Base-by-base conservation (phyloP, 306 rosid species). In the Calophaca sinica region DNA sequence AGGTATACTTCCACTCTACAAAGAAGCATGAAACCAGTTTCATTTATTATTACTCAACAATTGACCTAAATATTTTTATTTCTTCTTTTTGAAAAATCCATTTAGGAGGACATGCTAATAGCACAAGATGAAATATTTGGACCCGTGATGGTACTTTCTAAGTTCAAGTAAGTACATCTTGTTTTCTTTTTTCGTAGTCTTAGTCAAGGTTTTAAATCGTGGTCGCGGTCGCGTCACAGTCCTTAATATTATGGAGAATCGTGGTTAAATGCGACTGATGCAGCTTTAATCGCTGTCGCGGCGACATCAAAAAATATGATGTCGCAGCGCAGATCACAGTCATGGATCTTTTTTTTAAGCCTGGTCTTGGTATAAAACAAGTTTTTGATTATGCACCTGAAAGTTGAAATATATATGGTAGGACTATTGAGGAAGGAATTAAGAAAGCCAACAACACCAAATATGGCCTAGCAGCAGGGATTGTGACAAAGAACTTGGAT, bases 391-490 rank as follows among this genome's bases (percentile, higher is more conserved):
- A 39, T 29, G 42, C 9, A 49, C 2, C 42, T 7, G 14, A 38
- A 61, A 7, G 41, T 54, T 59, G 82, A 74, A 63, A 50, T 54
- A 11, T 12, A 35, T n/a, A 48, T 36, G 64, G 74, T 57, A 91
- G 97, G 89, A 94, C 75, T 9, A 74, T 82, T 13, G 96, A 88
- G 63, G 98, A 94, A 42, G 98, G 82, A 58, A 90, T 88, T 70
- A 53, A 73, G 84, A 82, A 85, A 59, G 97, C 96, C 9, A 94
- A 94, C 79, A 88, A 70, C 46, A 88, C 86, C 0, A 91, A n/a
- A 80, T 94, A 86, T 35, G 96, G 98, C 26, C 73, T 90, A 57
- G 96, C 98, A 51, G 93, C 98, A 29, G 96, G 98, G 26, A 85
- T 90, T 59, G 86, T 90, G 76, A 87, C 96, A 1, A 86, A 90